These are phyloP conservation scores for Cyanodermella asteris DNA, from an alignment of 2,329 filamentous ascomycete species.

Conservation along the genomic window DNA sequence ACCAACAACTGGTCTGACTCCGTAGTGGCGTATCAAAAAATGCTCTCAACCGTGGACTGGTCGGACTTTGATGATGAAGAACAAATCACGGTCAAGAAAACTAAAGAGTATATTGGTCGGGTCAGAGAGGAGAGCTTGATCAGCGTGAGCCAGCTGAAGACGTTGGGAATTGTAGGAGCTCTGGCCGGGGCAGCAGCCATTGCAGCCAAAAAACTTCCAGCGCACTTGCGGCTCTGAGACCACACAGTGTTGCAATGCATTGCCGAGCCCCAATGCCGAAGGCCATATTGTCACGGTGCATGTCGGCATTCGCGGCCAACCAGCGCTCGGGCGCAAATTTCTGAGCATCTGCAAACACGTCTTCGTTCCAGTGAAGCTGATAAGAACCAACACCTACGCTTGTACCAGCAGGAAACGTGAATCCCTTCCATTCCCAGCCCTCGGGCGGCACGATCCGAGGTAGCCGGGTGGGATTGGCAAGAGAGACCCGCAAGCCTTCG, in stretches of 20 bases:
- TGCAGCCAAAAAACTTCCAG: too few species aligned
- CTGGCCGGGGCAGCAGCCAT: neutral
- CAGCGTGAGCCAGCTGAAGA: neutral
- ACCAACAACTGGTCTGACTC: conserved; percentile 10
- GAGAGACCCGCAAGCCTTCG: conserved; percentile 27
- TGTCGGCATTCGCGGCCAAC: conserved; percentile 15
- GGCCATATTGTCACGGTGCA: conserved; percentile 23
- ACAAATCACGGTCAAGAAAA: neutral
- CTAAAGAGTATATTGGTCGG: neutral
- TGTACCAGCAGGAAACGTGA: conserved; percentile 21
- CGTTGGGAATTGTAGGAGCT: neutral
- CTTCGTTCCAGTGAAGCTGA: conserved; percentile 24
- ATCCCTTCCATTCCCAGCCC: conserved; percentile 16
- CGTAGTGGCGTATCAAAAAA: conserved; percentile 5
- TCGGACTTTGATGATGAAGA: conserved; percentile 1
- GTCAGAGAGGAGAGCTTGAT: neutral
- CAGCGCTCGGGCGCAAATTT: conserved; percentile 27
- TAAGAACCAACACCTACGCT: conserved; percentile 23
- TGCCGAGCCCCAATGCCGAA: conserved; percentile 26
- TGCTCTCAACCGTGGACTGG: conserved; percentile 2
- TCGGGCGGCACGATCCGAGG: conserved; percentile 23
- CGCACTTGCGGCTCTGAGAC: too few species aligned
- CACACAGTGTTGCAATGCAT: too few species aligned
- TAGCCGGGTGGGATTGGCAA: conserved; percentile 29
- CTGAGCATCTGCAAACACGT: conserved; percentile 20